Evolutionary conservation across 2,329 filamentous ascomycete species (phyloP), one percentile per base, ranked within the genome.

Genomic region (Fusarium nisikadoi): DNA sequence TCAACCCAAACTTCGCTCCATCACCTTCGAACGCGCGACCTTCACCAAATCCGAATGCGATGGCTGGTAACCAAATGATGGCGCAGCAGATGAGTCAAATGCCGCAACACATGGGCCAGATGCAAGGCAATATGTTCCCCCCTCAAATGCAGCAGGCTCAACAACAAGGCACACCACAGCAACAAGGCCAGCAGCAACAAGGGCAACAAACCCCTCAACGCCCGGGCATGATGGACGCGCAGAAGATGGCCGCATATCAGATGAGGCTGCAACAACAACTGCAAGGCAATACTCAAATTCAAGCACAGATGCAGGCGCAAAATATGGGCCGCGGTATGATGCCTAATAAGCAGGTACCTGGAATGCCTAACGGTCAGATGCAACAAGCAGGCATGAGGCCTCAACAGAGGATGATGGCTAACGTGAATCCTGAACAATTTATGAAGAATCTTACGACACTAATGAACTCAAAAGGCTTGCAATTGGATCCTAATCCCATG

Each of bases 201-300:
- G 76, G 77, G 13, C 79, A 79, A 35, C 78, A 79, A 42, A 77
- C 77, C 5, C 76, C 75, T 17, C 74, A 73, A 46, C 74, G 75
- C 36, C 73, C 76, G 42, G 75, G 71, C 23, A 76, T 81, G 64
- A 75, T 93, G 70, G 92, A 93, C 43, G 91, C 93, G 77, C 91
- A 94, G 72, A 92, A 94, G 76, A 88, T 94, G 80, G 86, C 90
- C 62, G 83, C 92, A 53, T 95, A 97, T 77, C 93, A 97, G 75
- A 93, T 97, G 89, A 92, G 93, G 68, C 82, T 97, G 57, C 93
- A 97, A 76, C 90, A 92, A 62, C 93, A 95, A 76, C 87, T 92
- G 43, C 90, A 93, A 68, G 81, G 81, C 14, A 86, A 85, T 41
- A 85, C 87, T 78, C 84, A 86, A 55, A 84, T 85, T 80, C 81